These are phyloP conservation scores for Globisporangium middletonii DNA, from an alignment of 352 stramenopile genomes.

Conservation along the genomic window DNA sequence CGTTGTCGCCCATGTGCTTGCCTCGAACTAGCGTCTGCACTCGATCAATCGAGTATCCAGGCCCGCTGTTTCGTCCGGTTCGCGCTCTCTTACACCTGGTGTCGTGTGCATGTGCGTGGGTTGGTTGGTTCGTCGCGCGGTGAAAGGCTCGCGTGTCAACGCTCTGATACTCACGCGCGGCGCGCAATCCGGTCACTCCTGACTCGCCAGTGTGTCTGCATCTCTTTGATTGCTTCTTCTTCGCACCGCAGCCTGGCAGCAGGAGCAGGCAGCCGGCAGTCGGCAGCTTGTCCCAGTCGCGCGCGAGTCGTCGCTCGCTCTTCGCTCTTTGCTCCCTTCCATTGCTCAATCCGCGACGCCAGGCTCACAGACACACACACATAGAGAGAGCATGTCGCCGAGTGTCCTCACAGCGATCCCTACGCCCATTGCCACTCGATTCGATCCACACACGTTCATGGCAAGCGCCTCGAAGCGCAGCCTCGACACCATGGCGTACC, in stretches of 20 bases:
- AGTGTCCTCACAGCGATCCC: not conserved
- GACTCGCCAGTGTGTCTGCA: not conserved
- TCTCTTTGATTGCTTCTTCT: no score
- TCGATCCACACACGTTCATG: constrained; percentile 2
- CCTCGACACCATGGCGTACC: not conserved
- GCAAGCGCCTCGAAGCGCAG: not conserved
- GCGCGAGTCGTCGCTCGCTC: not conserved
- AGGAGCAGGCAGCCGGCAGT: no score
- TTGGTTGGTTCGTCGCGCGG: no score
- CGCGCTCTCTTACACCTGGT: no score
- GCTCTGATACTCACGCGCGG: constrained; percentile 1
- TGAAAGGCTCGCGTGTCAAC: not conserved
- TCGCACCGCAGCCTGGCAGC: no score
- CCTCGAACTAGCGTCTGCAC: no score
- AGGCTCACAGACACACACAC: not conserved
- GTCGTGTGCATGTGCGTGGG: no score
- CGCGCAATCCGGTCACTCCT: not conserved
- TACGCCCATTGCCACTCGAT: not conserved
- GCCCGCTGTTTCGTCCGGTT: no score
- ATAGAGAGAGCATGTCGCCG: not conserved
- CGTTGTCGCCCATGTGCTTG: no score
- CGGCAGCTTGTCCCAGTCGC: constrained; percentile 2
- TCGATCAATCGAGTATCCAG: no score
- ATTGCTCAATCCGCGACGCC: not conserved
- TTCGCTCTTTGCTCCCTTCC: not conserved